Base-by-base conservation (phyloP, 371 early-diverging fungal genomes). In the Mucor indicus region DNA sequence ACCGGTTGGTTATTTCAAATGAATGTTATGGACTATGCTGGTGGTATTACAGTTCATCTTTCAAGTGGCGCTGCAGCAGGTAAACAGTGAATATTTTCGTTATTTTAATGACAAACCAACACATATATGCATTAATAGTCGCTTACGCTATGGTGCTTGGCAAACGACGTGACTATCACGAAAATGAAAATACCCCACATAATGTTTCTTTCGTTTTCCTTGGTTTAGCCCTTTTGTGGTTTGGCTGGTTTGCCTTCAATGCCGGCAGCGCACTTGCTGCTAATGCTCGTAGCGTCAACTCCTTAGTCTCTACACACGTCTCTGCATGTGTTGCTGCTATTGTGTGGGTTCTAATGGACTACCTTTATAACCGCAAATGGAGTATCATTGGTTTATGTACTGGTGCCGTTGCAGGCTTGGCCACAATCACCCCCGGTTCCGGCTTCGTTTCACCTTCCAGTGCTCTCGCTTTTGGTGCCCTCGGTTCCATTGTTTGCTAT, bases 31-130 rank as follows among this genome's bases (percentile, higher is more conserved):
- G 93, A 93, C 61, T 93, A 82, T 75, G 93, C 93, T 39, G 93
- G 93, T 25, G 93, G 93, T 8, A 86, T 84, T 20, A 86, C 91
- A n/a, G 92, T 93, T 8, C 89, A 93, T 58, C 84, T 89, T 22
- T 79, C 90, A 19, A 85, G 87, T 27, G 93, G 93, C 23, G 75
- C 86, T 36, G 86, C 87, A 13, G 92, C 86, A 16, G 59, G 63
- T 54, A 54, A 38, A 12, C 12, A 33, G 5, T 13, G 31, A 25
- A 13, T 30, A n/a, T 33, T 40, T 25, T 6, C 4, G 8, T 38
- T 21, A 8, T 38, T 19, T 16, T 15, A 8, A 7, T 19, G 4
- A 12, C 5, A 38, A 8, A 4, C 17, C n/a, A n/a, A n/a, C n/a
- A n/a, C n/a, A n/a, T n/a, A n/a, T n/a, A 2, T 38, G 15, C 13